Conservation (phyloP, 2,329 filamentous ascomycete species). For the Talaromyces verruculosus region DNA sequence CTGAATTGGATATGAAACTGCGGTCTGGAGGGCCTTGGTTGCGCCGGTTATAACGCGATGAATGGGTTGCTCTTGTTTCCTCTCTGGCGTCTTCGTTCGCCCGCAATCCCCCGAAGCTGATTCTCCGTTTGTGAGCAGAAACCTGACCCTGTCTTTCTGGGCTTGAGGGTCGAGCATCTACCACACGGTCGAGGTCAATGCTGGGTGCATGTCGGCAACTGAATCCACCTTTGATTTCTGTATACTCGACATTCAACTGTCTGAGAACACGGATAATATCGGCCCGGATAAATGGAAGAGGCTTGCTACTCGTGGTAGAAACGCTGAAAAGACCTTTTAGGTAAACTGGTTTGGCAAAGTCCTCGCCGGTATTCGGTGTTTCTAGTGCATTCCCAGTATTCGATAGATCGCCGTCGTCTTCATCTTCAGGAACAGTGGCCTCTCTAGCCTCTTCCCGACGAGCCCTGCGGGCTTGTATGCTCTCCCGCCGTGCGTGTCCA, state of each 20-base stretch:
- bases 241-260: constrained; percentile 85
- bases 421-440: constrained; percentile 85
- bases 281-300: constrained; percentile 76
- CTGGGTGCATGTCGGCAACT: constrained; percentile 84
- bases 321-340: constrained; percentile 97
- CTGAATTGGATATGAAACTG: constrained; percentile 80
- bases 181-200: constrained; percentile 76
- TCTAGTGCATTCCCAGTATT: constrained; percentile 54
- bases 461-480: constrained; percentile 81
- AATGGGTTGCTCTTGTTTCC: constrained; percentile 52
- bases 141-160: constrained; percentile 51
- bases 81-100: constrained; percentile 68
- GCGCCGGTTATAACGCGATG: constrained; percentile 45
- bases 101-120: constrained; percentile 76
- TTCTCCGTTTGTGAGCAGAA: constrained; percentile 68
- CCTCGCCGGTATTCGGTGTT: constrained; percentile 60
- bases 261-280: constrained; percentile 90
- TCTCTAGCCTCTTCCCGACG: constrained; percentile 70
- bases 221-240: constrained; percentile 91
- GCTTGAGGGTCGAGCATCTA: constrained; percentile 61
- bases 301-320: constrained; percentile 91
- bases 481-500: constrained; percentile 84
- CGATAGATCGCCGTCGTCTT: constrained; percentile 76
- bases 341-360: constrained; percentile 84
- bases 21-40: constrained; percentile 57